These are phyloP conservation scores for Amniculicola lignicola DNA, from an alignment of 495 filamentous ascomycete species.

Conservation along the genomic window DNA sequence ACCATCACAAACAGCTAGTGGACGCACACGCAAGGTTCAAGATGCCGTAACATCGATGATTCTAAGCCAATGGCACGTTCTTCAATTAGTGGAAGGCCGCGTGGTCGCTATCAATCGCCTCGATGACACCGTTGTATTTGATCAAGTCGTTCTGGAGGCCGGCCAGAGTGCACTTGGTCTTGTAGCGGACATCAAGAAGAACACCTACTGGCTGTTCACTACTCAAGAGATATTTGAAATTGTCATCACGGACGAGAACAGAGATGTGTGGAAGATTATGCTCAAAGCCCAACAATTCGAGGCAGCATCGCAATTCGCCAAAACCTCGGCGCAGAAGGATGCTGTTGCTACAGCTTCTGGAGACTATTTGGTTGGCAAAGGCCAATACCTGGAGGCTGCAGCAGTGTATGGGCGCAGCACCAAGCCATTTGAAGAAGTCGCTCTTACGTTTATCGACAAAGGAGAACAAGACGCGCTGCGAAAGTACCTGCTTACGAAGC, in stretches of 20 bases:
- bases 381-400: constrained; percentile 79
- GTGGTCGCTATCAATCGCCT: constrained; percentile 82
- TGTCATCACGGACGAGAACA: constrained; percentile 80
- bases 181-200: constrained; percentile 83
- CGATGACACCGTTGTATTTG: constrained; percentile 77
- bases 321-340: constrained; percentile 70
- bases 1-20: constrained; percentile 58
- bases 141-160: constrained; percentile 79
- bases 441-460: constrained; percentile 82
- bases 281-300: constrained; percentile 81
- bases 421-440: constrained; percentile 93
- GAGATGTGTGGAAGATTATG: constrained; percentile 93
- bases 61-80: constrained; percentile 86
- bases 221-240: constrained; percentile 87
- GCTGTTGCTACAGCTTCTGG: constrained; percentile 85
- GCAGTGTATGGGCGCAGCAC: constrained; percentile 89
- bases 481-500: constrained; percentile 83
- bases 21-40: constrained; percentile 60
- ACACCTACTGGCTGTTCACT: constrained; percentile 96
- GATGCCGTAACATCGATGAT: constrained; percentile 76
- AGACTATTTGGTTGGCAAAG: constrained; percentile 77
- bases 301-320: constrained; percentile 77
- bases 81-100: constrained; percentile 77
- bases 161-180: constrained; percentile 76
- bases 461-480: constrained; percentile 87